Conservation (phyloP, 257 asterid genomes). For the Capsicum pubescens region DNA sequence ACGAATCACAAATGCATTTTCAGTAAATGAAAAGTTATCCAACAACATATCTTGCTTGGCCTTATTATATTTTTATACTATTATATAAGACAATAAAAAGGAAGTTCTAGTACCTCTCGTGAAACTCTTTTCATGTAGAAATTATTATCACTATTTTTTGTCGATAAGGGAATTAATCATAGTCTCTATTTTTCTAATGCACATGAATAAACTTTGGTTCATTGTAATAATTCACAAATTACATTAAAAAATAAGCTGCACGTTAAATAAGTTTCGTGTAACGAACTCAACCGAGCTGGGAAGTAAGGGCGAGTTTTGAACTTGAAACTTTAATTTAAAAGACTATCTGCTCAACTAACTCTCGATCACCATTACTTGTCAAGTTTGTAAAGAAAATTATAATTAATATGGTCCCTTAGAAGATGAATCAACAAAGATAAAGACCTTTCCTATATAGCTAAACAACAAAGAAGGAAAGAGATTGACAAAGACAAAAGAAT, state of each 20-base stretch:
- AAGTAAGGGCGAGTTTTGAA: no score
- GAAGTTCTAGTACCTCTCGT: background rate
- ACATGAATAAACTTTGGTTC: no score
- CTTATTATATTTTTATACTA: no score
- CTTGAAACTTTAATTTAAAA: no score
- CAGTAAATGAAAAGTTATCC: background rate
- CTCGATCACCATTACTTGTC: background rate
- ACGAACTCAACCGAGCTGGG: no score
- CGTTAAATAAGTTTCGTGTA: no score
- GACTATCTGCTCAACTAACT: background rate
- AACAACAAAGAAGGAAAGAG: slow-evolving; percentile 17
- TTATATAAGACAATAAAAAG: no score
- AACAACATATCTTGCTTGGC: background rate
- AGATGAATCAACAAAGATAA: background rate
- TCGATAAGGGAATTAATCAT: no score
- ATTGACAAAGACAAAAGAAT: slow-evolving; percentile 9
- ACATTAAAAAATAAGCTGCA: no score
- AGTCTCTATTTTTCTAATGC: no score
- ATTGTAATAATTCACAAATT: no score
- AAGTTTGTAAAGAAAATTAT: background rate
- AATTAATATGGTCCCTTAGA: background rate
- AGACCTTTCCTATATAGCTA: background rate
- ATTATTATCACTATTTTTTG: no score
- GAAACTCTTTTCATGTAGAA: background rate
- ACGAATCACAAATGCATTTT: background rate